Evolutionary conservation across 2,329 filamentous ascomycete genomes (phyloP), one percentile per base, ranked within the genome.

Genomic region (Aspergillus ustus): DNA sequence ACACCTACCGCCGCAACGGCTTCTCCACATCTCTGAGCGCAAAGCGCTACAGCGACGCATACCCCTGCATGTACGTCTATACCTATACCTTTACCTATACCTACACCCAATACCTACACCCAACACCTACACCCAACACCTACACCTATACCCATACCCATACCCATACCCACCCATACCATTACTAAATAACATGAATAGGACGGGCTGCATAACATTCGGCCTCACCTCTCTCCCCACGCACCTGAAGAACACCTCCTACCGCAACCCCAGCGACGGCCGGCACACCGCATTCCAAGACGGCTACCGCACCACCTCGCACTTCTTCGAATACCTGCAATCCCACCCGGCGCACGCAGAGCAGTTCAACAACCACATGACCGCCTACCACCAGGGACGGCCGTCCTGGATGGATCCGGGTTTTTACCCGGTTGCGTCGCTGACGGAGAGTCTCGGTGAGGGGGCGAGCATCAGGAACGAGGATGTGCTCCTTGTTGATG

Each of bases 401-500:
- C 66, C 69, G 9, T 70, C 70, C 54, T 75, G 72, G 72, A 73
- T 72, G 64, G 72, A 73, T 40, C 57, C 60, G 2, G 67, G 66
- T 48, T 82, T 57, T 61, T 75, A 70, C 50, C 67, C 71, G 7
- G 69, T 74, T 1, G 46, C 65, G 6, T 54, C 57, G 2, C 59
- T 73, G 5, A 59, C 72, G 20, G 17, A 67, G 25, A n/a, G n/a
- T n/a, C n/a, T n/a, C n/a, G 67, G 9, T 40, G 34, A 15, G 2
- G 9, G 62, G 0, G 4, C 55, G 1, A 34, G 57, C 5, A 40
- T 61, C 1, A 53, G 40, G 2, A 40, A 55, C 0, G 53, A 70
- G 0, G 68, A 67, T 28, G 70, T 74, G 7, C 65, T 75, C 1
- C 59, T 78, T 2, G 79, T 83, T 2, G 81, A 83, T 61, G 70